Evolutionary conservation across 164 flowering plant genomes (phyloP), one percentile per base, ranked within the genome.

Genomic region (Macadamia tetraphylla): DNA sequence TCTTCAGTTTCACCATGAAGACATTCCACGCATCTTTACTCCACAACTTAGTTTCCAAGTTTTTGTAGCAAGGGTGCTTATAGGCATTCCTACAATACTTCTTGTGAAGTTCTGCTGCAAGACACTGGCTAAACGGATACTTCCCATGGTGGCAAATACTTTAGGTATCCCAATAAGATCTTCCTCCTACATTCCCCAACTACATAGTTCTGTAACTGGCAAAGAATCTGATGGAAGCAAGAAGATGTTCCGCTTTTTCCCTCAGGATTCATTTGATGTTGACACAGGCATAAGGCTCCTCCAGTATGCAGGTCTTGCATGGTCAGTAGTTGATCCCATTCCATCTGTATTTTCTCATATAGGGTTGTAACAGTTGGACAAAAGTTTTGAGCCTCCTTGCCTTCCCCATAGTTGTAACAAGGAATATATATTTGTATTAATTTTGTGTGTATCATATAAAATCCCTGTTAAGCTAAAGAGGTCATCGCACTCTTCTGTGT

Each of bases 311-410:
- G 98, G 98, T 57, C 98, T 95, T 66, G 99, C 98, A 3, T 95
- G 99, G 99, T 85, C 99, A 7, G 97, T 90, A 35, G 97, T 89
- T n/a, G 99, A 92, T 67, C 87, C 89, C 58, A 97, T 87, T 60
- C 99, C 99, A 6, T 84, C 94, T 32, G 59, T 92, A 5, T 91
- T 92, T 78, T 62, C 82, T 61, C 75, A 79, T 62, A 65, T 91
- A 9, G 73, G 84, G 46, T 81, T 90, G 83, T 90, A 72, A 81
- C 71, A 32, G 18, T 35, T 35, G 40, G 5, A 35, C 40, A 35
- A 23, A 23, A 23, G 23, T 23, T 23, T 23, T 23, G 23, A 23
- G 23, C 0, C 23, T 23, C 23, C 23, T 23, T 23, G 23, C 23
- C 23, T 23, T 23, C 23, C 23, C 23, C 23, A 23, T 23, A 23